A percentile compares a stretch with the other conserved stretches of the same genome.
Evolutionary conservation across 352 stramenopile genomes (phyloP).

Genomic region (Phytophthora ohioensis): DNA sequence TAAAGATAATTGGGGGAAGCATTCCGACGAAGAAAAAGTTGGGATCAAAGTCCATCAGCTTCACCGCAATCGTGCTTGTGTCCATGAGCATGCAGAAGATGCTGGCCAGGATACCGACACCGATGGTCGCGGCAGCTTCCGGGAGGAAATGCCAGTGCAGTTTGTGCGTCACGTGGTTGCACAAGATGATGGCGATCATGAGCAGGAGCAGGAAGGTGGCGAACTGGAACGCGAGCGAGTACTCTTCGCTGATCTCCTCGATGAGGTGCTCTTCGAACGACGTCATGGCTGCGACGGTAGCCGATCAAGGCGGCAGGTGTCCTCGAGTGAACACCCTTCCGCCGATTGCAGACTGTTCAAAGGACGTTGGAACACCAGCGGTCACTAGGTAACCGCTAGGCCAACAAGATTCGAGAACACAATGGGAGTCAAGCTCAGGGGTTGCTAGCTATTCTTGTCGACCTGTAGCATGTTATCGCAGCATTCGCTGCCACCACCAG

Average conservation of each 20-base stretch:
- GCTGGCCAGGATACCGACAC: constrained; percentile 63
- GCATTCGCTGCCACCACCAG: background rate
- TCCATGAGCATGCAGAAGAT: constrained; percentile 68
- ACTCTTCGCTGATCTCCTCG: constrained; percentile 73
- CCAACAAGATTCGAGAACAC: constrained; percentile 3
- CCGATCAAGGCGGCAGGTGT: background rate
- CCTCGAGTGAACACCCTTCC: constrained; percentile 5
- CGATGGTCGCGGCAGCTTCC: constrained; percentile 74
- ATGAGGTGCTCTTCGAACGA: constrained; percentile 20
- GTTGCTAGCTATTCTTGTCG: constrained; percentile 17
- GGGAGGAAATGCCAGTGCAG: constrained; percentile 80
- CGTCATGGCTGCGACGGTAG: constrained; percentile 28
- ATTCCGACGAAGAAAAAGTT: constrained; percentile 95
- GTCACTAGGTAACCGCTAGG: constrained; percentile 18
- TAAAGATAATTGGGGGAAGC: constrained; percentile 96
- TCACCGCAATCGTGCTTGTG: constrained; percentile 72
- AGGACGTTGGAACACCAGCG: constrained; percentile 5
- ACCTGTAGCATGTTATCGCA: background rate
- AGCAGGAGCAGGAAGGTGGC: constrained; percentile 76
- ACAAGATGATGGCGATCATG: constrained; percentile 81
- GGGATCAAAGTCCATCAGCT: constrained; percentile 90
- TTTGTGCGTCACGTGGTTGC: constrained; percentile 82
- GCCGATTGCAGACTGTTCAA: constrained; percentile 32
- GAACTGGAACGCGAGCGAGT: constrained; percentile 83
- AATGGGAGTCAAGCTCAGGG: background rate